Conservation (phyloP, 306 rosid genomes). For the Nissolia schottii region DNA sequence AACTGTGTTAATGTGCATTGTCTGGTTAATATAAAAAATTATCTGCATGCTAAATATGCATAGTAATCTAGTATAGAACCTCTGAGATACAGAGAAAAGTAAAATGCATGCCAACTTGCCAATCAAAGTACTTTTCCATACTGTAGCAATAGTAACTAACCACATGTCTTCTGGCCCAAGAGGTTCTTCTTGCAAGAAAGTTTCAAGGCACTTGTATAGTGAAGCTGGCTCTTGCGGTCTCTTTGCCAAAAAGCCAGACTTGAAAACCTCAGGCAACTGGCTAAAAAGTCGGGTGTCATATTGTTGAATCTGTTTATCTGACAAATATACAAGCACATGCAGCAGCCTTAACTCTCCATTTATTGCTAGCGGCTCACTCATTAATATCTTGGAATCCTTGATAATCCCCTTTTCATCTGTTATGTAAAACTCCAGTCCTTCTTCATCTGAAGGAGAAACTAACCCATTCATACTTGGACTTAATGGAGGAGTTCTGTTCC, state of each 20-base stretch:
- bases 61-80: neutral
- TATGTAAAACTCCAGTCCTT: constrained; percentile 58
- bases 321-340: constrained; percentile 78
- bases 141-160: constrained; percentile 46
- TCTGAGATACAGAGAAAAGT: constrained; percentile 5
- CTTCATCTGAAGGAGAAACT: constrained; percentile 41
- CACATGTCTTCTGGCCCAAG: constrained; percentile 99
- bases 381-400: constrained; percentile 51
- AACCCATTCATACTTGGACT: constrained; percentile 36
- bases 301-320: constrained; percentile 49
- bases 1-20: neutral
- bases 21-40: neutral
- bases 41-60: neutral
- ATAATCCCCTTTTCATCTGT: constrained; percentile 73
- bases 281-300: constrained; percentile 54
- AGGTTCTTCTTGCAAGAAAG: constrained; percentile 96
- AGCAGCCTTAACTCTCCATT: constrained; percentile 40
- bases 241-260: constrained; percentile 57
- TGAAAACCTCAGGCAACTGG: constrained; percentile 88
- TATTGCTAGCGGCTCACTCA: constrained; percentile 51
- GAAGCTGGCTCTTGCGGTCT: constrained; percentile 83
- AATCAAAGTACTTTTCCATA: constrained; percentile 12
- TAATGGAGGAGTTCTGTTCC: constrained; percentile 22
- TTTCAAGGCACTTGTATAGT: constrained; percentile 93
- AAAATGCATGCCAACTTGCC: neutral